A percentile compares a stretch with the other conserved stretches of the same genome.
Conservation (phyloP, 2,329 filamentous ascomycete species). For the Lachnellula willkommii region DNA sequence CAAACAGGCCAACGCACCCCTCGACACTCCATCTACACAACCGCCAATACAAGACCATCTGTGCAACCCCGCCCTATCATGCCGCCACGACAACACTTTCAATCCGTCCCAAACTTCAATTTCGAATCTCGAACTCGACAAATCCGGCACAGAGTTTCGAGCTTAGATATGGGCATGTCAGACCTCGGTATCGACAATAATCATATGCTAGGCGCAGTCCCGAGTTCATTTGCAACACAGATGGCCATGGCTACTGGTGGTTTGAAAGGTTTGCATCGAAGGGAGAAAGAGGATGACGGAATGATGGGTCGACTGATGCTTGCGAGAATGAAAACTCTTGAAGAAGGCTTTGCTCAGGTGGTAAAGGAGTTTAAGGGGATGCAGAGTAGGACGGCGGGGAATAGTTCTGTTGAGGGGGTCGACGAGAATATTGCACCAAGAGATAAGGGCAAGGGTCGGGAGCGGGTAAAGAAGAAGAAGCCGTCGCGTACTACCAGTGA, state of each 20-base stretch:
- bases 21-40: slow-evolving; percentile 32
- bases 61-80: slow-evolving; percentile 50
- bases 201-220: slow-evolving; percentile 56
- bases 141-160: slow-evolving; percentile 43
- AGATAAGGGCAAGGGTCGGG: slow-evolving; percentile 15
- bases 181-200: slow-evolving; percentile 65
- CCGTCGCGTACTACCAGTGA: slow-evolving; percentile 16
- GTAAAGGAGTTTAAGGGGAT: slow-evolving; percentile 59
- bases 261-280: slow-evolving; percentile 41
- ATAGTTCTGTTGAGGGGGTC: slow-evolving; percentile 18
- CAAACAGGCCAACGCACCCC: slow-evolving; percentile 21
- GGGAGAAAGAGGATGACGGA: slow-evolving; percentile 50
- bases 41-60: slow-evolving; percentile 32
- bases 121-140: slow-evolving; percentile 15
- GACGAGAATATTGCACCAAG: slow-evolving; percentile 9
- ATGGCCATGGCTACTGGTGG: slow-evolving; percentile 68
- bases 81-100: slow-evolving; percentile 46
- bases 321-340: slow-evolving; percentile 85
- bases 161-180: slow-evolving; percentile 64
- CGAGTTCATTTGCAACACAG: slow-evolving; percentile 75
- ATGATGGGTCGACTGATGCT: slow-evolving; percentile 77
- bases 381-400: slow-evolving; percentile 23
- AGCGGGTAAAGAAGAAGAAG: slow-evolving; percentile 6
- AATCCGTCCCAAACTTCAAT: slow-evolving; percentile 49
- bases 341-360: slow-evolving; percentile 87